Conservation (phyloP, 2,329 filamentous ascomycete genomes). For the Neurospora sp. region DNA sequence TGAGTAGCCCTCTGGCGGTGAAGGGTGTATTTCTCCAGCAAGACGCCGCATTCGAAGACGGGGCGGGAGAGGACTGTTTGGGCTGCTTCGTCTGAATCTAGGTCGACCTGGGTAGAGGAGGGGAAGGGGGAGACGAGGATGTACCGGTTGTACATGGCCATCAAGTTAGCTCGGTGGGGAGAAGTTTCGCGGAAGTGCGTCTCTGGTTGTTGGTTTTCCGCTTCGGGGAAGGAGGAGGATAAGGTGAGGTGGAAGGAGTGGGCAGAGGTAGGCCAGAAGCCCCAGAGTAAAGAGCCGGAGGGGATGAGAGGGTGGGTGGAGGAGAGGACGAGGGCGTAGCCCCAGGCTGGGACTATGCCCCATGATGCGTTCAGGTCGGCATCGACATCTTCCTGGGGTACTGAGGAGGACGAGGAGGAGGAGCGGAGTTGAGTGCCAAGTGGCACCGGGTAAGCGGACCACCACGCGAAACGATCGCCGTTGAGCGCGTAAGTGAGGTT, state of each 20-base stretch:
- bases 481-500: slow-evolving; percentile 26
- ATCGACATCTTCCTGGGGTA: slow-evolving; percentile 1
- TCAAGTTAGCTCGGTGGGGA: slow-evolving; percentile 25
- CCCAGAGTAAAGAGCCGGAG: slow-evolving; percentile 28
- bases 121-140: slow-evolving; percentile 15
- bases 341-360: slow-evolving; percentile 40
- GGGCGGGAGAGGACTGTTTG: background rate
- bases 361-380: slow-evolving; percentile 15
- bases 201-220: background rate
- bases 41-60: background rate
- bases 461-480: slow-evolving; percentile 25
- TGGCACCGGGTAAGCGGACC: slow-evolving; percentile 35
- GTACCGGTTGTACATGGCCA: slow-evolving; percentile 38
- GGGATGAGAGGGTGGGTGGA: slow-evolving; percentile 27
- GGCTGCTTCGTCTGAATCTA: too few species aligned
- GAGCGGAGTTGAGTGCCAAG: slow-evolving; percentile 17
- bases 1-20: fast-evolving
- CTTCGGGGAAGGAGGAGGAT: slow-evolving; percentile 4
- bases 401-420: slow-evolving; percentile 4
- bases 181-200: slow-evolving; percentile 29
- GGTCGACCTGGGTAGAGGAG: too few species aligned
- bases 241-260: slow-evolving; percentile 22
- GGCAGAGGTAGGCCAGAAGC: slow-evolving; percentile 33
- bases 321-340: slow-evolving; percentile 32
- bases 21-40: background rate